These are phyloP conservation scores for Aspergillus nanangensis DNA, from an alignment of 495 filamentous ascomycete genomes.

Conservation along the genomic window DNA sequence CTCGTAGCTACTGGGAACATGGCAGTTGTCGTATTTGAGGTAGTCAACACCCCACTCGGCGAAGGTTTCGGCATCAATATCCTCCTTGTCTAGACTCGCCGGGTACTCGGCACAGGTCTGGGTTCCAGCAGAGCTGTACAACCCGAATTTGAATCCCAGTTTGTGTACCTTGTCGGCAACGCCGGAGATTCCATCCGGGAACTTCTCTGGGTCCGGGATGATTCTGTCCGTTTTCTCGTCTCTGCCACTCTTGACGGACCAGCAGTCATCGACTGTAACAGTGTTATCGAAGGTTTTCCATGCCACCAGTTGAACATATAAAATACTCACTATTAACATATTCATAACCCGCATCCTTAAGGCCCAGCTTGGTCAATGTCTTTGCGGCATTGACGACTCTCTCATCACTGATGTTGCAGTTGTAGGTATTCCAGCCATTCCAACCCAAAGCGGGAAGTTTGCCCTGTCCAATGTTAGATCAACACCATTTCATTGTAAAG, in stretches of 20 bases:
- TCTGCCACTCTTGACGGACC: slow-evolving; percentile 33
- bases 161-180: slow-evolving; percentile 39
- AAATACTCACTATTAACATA: background rate
- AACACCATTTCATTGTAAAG: too few species aligned
- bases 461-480: too few species aligned
- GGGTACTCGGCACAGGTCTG: slow-evolving; percentile 45
- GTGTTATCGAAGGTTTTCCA: too few species aligned
- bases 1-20: background rate
- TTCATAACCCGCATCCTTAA: background rate
- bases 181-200: slow-evolving; percentile 45
- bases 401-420: too few species aligned
- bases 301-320: too few species aligned
- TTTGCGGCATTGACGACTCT: too few species aligned
- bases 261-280: slow-evolving; percentile 48
- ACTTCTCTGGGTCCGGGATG: slow-evolving; percentile 34
- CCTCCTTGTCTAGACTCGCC: slow-evolving; percentile 55
- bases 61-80: slow-evolving; percentile 56
- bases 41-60: slow-evolving; percentile 58
- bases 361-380: background rate
- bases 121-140: slow-evolving; percentile 47
- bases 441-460: too few species aligned
- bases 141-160: slow-evolving; percentile 44
- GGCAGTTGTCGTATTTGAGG: slow-evolving; percentile 72
- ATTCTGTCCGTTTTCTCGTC: slow-evolving; percentile 33
- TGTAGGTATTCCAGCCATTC: too few species aligned